Base-by-base conservation (phyloP, 2,329 filamentous ascomycete species). In the Fusarium musae region DNA sequence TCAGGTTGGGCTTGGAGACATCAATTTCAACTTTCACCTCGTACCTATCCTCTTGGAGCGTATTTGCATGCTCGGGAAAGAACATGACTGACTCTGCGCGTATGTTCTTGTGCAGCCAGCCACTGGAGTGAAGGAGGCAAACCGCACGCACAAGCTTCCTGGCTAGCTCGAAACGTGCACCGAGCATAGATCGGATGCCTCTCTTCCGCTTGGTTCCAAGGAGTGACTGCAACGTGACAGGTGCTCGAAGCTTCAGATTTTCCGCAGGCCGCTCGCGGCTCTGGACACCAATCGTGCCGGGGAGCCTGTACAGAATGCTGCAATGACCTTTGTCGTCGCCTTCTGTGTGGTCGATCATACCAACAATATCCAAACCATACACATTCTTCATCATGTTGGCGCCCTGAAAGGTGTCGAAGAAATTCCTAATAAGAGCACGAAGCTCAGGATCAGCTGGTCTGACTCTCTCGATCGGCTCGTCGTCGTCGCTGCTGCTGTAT, bases 221-320 rank as follows among this genome's bases (percentile, higher is more conserved):
- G 4, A 46, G 43, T 3, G 43, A 46, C 43, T 21, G 23, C 5
- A 46, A 17, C 0, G 43, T 46, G 8, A 28, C 43, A 3, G 43
- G 43, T 4, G 43, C 43, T 0, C 43, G 23, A 21, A 46, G 23
- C 23, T 46, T 46, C 8, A 46, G 17, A 5, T 28, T 46, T 0
- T 46, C 43, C 0, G 43, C 43, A 15, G 43, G 43, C 23, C 43
- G 11, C 17, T 46, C 43, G 7, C 43, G 43, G 43, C 23, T 46
- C 0, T 46, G 43, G 0, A 5, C 0, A 11, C 43, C 43, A 28
- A 46, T 46, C 8, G 23, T 46, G 0, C 43, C 43, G 0, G 43
- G 43, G 1, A 46, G 43, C 5, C 23, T 15, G 2, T 46, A 46
- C 2, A 46, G 23, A 15, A 46, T 46, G 8, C 43, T 46, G 11